Base-by-base conservation (phyloP, 2,329 filamentous ascomycete species). In the Thelonectria olida region DNA sequence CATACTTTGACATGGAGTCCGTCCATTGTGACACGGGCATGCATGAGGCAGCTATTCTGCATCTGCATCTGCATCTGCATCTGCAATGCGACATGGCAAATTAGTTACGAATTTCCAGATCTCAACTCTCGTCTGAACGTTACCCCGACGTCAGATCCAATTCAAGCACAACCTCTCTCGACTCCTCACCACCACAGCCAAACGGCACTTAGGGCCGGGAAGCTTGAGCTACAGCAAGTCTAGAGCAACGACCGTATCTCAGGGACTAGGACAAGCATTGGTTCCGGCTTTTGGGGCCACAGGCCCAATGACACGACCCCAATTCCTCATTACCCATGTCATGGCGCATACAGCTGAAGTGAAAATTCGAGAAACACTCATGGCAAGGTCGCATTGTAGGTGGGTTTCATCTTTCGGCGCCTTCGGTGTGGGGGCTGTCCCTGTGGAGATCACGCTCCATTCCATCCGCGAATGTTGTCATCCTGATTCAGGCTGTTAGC, bases 141-240 rank as follows among this genome's bases (percentile, higher is more conserved):
- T 45, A 39, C 45, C 23, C 20, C 27, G 36, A 44, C 28, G 10
- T 27, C 27, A 34, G 13, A 9, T 39, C n/a, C 22, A 34, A n/a
- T 13, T 17, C 36, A n/a, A n/a, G n/a, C 19, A 36, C 19, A 36
- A 34, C 8, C 41, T 44, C 25, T n/a, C 44, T 20, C 54, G 28
- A 38, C 9, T 31, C 42, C 23, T 22, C 51, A 7, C 13, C 25
- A 6, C 25, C 22, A 20, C 20, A 25, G 13, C 4, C 27, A 34
- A 41, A 10, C 56, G 56, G 56, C 56, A 59, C 50, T 59, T 54
- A 20, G 15, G 17, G n/a, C 12, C 56, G 56, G 56, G 36, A 59
- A 53, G 13, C 25, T 36, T 36, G 22, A 17, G 23, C 42, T 55
- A 28, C 52, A n/a, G 44, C 12, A 53, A 23, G 34, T 22, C 39